Evolutionary conservation across 331 rosid genomes (phyloP), one percentile per base, ranked within the genome.

Genomic region (Malus hybrid): DNA sequence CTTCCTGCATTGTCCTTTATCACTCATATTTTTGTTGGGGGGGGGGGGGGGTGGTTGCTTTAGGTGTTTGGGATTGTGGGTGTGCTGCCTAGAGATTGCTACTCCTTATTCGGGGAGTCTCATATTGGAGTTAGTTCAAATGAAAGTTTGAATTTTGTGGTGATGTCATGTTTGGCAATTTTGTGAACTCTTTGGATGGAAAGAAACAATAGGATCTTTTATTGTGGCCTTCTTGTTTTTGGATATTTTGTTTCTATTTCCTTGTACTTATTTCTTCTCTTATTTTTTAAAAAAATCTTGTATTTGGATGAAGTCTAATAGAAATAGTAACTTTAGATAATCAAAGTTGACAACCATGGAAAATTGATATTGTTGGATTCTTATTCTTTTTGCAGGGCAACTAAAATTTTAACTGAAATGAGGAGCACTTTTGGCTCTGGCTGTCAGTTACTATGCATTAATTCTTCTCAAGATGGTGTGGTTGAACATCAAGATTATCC

Each of bases 351-450:
- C 22, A n/a, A 5, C 19, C 19, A 62, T 27, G 31, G 46, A 73
- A 59, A 62, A 62, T 28, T 73, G 62, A 62, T 65, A 42, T 54
- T 61, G 46, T 83, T 68, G 81, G 78, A 75, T 59, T 73, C 73
- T 75, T 76, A 16, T 71, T 69, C n/a, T 66, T 79, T 73, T 74
- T 77, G 73, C 91, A 95, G 98, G 78, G 96, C 93, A 71, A 86
- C 81, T 75, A 95, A 87, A 87, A 82, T 84, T 63, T 80, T 95
- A 76, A 77, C 88, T 50, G 97, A 95, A 65, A 92, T 92, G 98
- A 86, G 85, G 90, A 87, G 80, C 74, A 78, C 96, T 19, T 95
- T 95, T 85, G 98, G 99, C 48, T 33, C 93, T 78, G 93, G 86
- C 74, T 95, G 91, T 83, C 83, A 80, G 16, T 79, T 95, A 82